Conservation (phyloP, 192 early-diverging fungal species). For the Backusella tarrabulga region DNA sequence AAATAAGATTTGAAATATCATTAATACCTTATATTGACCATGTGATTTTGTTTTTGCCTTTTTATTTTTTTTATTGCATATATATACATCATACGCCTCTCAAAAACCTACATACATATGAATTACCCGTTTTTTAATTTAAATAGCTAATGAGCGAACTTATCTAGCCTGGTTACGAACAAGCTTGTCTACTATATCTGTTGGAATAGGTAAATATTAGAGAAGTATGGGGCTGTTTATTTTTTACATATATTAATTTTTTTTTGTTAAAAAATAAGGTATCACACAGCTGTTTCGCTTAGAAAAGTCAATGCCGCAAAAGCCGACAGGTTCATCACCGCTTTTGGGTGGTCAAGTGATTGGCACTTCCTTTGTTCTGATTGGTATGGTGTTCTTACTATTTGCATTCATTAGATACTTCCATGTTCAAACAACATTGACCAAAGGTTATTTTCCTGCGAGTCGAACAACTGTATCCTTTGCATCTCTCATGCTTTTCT, state of each 20-base stretch:
- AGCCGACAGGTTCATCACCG: neutral
- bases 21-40: neutral
- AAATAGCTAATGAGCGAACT: slow-evolving; percentile 71
- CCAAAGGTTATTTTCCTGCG: slow-evolving; percentile 67
- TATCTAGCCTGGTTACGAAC: slow-evolving; percentile 79
- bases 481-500: slow-evolving; percentile 35
- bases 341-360: slow-evolving; percentile 46
- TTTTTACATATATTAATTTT: neutral
- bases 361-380: slow-evolving; percentile 56
- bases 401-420: slow-evolving; percentile 70
- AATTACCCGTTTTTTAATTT: neutral
- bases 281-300: slow-evolving; percentile 35
- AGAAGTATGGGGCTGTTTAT: neutral
- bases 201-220: slow-evolving; percentile 56
- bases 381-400: slow-evolving; percentile 64
- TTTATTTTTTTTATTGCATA: neutral
- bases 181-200: slow-evolving; percentile 68
- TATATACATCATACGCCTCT: neutral
- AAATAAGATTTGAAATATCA: slow-evolving; percentile 1
- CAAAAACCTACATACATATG: neutral
- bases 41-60: neutral
- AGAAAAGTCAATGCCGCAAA: slow-evolving; percentile 9
- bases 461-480: slow-evolving; percentile 57
- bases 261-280: slow-evolving; percentile 11
- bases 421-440: slow-evolving; percentile 65